Base-by-base conservation (phyloP, 208 protist species). In the Leishmania arabica region DNA sequence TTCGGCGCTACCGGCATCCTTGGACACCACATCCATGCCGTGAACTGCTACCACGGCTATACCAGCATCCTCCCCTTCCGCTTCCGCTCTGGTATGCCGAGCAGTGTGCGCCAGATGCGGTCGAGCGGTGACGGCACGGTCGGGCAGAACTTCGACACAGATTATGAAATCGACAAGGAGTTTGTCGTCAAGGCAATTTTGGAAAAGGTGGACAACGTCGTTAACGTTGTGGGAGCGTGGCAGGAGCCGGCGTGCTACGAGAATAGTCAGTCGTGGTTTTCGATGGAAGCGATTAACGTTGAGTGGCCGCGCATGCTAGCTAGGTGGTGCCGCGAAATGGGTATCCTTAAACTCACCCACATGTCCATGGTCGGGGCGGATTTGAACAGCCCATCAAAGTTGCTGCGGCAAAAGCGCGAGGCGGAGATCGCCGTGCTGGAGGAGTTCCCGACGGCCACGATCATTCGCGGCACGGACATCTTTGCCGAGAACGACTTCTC, bases 91-190 rank as follows among this genome's bases (percentile, higher is more conserved):
- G 95, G 95, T 77, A 87, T 96, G 84, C 82, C 88, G 31, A 95
- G 93, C 78, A 90, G 95, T 65, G 91, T 93, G 76, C 95, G 95
- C 15, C 75, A 87, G 68, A 85, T 95, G 78, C 92, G 93, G 27
- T 84, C 89, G 78, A 86, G 92, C 27, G 93, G 93, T 70, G 95
- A 97, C 56, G 93, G 95, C 40, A 97, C 95, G 56, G 87, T 96
- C 7, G 95, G 95, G 5, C 92, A 96, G 84, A 97, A 96, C 86
- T 96, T 93, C 81, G 91, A 96, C 42, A 96, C 92, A 0, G 95
- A 97, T 80, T 97, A 94, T 68, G 95, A 97, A 75, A 93, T 96
- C 69, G 95, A 97, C 84, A 97, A 96, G 87, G 93, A 96, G 86
- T 96, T 97, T 79, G 93, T 96, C 58, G 95, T 97, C 31, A 96